Evolutionary conservation across 352 stramenopile species (phyloP).

Genomic region (Phytophthora sojae): DNA sequence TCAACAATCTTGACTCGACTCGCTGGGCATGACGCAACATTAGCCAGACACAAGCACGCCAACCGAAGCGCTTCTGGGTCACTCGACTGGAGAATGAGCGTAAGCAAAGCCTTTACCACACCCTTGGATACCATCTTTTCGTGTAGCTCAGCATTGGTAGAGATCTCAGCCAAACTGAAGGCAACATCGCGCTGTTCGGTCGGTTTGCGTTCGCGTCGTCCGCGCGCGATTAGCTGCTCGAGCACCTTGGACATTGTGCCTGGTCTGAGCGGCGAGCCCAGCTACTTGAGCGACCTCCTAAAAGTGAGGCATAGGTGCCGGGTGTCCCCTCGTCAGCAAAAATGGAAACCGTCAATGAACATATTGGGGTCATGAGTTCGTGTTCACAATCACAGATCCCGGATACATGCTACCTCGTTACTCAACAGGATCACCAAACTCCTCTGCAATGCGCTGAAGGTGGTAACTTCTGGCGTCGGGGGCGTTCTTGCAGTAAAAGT

Average conservation of each 20-base stretch:
- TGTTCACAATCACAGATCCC: constrained; percentile 22
- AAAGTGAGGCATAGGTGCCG: constrained; percentile 11
- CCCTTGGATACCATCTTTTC: constrained; percentile 96
- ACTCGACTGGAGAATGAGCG: constrained; percentile 91
- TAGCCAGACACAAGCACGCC: constrained; percentile 94
- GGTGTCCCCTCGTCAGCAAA: constrained; percentile 28
- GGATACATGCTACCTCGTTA: constrained; percentile 16
- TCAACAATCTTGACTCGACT: constrained; percentile 95
- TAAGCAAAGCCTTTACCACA: constrained; percentile 92
- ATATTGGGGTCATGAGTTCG: constrained; percentile 13
- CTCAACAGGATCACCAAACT: constrained; percentile 49
- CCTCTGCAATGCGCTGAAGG: constrained; percentile 62
- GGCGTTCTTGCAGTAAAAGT: constrained; percentile 72
- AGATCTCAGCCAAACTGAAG: constrained; percentile 97
- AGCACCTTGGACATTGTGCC: constrained; percentile 92
- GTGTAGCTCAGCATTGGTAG: constrained; percentile 93
- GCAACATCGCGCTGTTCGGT: constrained; percentile 96
- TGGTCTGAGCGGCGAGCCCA: neutral
- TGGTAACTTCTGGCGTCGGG: constrained; percentile 69
- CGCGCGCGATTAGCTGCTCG: constrained; percentile 96
- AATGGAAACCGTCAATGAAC: constrained; percentile 34
- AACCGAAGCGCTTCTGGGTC: constrained; percentile 95
- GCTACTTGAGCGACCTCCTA: constrained; percentile 1
- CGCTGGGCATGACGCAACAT: constrained; percentile 89
- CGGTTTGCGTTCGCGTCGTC: constrained; percentile 93